phyloP scores from a whole-genome alignment of 73 alveolate species.

The Urostyla sp. region DNA sequence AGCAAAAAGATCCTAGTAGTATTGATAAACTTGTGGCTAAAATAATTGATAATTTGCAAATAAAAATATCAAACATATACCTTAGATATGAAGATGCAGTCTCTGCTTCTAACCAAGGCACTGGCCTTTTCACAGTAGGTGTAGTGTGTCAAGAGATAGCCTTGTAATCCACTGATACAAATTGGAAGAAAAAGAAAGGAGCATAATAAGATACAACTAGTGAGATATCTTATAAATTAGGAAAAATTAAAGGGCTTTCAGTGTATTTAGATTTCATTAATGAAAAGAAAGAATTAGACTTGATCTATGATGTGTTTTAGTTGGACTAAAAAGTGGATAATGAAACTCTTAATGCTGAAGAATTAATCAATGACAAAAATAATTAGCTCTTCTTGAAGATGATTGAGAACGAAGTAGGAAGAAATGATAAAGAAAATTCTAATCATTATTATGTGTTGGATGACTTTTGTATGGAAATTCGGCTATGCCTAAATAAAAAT shows the following conservation, averaged over 20 bases:
- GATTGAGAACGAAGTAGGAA: slow-evolving; percentile 34
- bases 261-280: not conserved
- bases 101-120: slow-evolving; percentile 39
- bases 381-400: slow-evolving; percentile 18
- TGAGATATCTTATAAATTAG: not conserved
- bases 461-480: slow-evolving; percentile 58
- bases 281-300: not conserved
- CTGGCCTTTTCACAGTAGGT: slow-evolving; percentile 62
- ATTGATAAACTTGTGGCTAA: slow-evolving; percentile 66
- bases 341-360: slow-evolving; percentile 44
- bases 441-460: slow-evolving; percentile 47
- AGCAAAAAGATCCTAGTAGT: slow-evolving; percentile 59
- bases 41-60: slow-evolving; percentile 63
- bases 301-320: not conserved
- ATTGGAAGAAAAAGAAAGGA: slow-evolving; percentile 54
- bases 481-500: slow-evolving; percentile 54
- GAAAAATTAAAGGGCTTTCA: not conserved
- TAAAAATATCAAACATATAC: slow-evolving; percentile 55
- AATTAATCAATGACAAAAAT: slow-evolving; percentile 9
- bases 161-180: slow-evolving; percentile 48
- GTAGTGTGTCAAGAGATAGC: slow-evolving; percentile 42
- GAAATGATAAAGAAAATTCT: not conserved
- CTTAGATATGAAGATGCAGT: slow-evolving; percentile 66
- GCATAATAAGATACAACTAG: not conserved
- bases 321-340: not conserved